Base-by-base conservation (phyloP, 768 basidiomycete genomes). In the Trametes coccinea region DNA sequence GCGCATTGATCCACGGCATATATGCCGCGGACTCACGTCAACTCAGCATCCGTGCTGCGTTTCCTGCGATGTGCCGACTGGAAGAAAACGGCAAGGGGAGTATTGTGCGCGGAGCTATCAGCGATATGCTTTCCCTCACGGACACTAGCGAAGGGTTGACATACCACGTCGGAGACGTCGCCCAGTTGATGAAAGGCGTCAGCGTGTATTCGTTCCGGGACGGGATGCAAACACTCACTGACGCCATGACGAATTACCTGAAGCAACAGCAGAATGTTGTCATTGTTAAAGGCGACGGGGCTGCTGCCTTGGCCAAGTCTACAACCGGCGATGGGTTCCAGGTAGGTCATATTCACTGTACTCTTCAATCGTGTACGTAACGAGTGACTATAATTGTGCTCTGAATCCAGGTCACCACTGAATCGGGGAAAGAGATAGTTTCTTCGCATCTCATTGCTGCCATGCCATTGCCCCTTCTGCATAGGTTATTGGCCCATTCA, bases 1-100 rank as follows among this genome's bases (percentile, higher is more conserved):
- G 81, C 37, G 89, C 95, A 0, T 77, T 97, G 60, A 85, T 94
- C 0, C 95, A 97, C 69, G 96, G 96, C 0, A 90, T 98, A 57
- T 98, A 98, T 71, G 94, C 93, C 1, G 85, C 93, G 0, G 93
- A 96, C 68, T 84, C 94, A 2, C 77, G 90, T 2, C 68, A 77
- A 43, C 74, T 98, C 16, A 92, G 91, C 60, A 78, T 93, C 2
- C 83, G 88, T 3, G 81, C 93, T 2, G 84, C 92, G 1, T 93
- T 97, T 69, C 89, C 92, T 0, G 75, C 78, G 2, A 65, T 97
- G 55, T 90, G 85, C 82, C 82, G 87, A 0, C 80, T 86, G 0
- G 92, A 89, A 69, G 80, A 86, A 53, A 72, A 78, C 22, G 87
- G 90, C 2, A 70, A 77, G 14, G 94, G 94, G 0, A 89, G 89